Conservation (phyloP, 495 filamentous ascomycete genomes). For the Xylaria palmicola region DNA sequence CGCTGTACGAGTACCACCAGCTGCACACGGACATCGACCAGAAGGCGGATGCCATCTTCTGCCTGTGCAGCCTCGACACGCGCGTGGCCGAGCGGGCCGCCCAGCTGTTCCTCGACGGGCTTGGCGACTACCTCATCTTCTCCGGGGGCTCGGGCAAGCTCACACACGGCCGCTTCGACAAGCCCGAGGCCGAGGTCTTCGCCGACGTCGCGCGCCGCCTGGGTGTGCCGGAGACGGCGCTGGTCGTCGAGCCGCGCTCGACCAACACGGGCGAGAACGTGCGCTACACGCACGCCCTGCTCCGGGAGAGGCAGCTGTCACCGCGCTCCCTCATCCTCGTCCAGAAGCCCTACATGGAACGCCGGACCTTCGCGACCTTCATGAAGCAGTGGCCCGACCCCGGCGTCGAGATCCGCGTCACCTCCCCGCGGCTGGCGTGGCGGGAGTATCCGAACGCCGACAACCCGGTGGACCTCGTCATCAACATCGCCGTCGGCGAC, state of each 20-base stretch:
- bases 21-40: conserved; percentile 26
- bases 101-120: conserved; percentile 31
- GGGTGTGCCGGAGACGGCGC: conserved; percentile 27
- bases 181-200: conserved; percentile 37
- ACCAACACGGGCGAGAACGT: conserved; percentile 45
- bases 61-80: conserved; percentile 39
- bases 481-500: conserved; percentile 40
- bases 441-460: conserved; percentile 34
- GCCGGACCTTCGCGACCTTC: conserved; percentile 40
- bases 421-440: conserved; percentile 33
- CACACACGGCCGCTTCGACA: conserved; percentile 29
- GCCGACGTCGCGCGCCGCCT: conserved; percentile 30
- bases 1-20: conserved; percentile 42
- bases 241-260: conserved; percentile 33
- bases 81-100: conserved; percentile 37
- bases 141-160: conserved; percentile 34
- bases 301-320: conserved; percentile 21
- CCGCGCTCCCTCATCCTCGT: conserved; percentile 30
- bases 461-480: conserved; percentile 36
- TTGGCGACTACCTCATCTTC: conserved; percentile 36
- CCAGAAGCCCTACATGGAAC: conserved; percentile 45
- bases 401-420: conserved; percentile 27
- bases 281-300: conserved; percentile 34
- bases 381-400: conserved; percentile 39
- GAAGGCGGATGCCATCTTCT: conserved; percentile 34